Conservation (phyloP, 805 yeast species). For the Teunomyces stri region DNA sequence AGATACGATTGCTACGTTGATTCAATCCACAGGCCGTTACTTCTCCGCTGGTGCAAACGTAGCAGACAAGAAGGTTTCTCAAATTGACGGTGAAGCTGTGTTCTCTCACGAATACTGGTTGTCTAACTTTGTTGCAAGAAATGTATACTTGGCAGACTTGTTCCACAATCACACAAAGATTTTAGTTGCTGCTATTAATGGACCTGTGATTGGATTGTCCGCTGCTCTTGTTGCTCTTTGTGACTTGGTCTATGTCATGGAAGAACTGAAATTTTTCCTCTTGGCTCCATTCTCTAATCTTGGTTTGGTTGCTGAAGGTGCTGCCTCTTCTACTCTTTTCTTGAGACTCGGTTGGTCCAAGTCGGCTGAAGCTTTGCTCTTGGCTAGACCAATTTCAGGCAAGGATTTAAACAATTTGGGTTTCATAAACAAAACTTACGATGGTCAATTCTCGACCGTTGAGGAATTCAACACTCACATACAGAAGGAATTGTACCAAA, state of each 20-base stretch:
- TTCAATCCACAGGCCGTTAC: conserved; percentile 69
- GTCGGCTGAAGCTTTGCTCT: conserved; percentile 69
- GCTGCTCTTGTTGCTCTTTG: conserved; percentile 73
- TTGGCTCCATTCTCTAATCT: conserved; percentile 78
- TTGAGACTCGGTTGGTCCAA: conserved; percentile 68
- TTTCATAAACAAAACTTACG: conserved; percentile 58
- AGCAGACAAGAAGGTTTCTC: conserved; percentile 31
- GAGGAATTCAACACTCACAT: conserved; percentile 45
- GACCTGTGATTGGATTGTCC: conserved; percentile 81
- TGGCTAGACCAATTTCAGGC: conserved; percentile 64
- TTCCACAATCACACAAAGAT: conserved; percentile 71
- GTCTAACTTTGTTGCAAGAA: conserved; percentile 63
- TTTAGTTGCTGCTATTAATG: conserved; percentile 72
- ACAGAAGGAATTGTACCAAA: conserved; percentile 28
- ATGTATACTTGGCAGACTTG: conserved; percentile 63
- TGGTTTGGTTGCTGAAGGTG: conserved; percentile 84
- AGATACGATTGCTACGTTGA: conserved; percentile 59
- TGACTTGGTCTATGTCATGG: conserved; percentile 71
- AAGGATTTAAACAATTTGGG: conserved; percentile 57
- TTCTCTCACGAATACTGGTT: conserved; percentile 48
- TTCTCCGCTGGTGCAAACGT: conserved; percentile 88
- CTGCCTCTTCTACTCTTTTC: conserved; percentile 64
- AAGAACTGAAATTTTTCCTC: conserved; percentile 53
- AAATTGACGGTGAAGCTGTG: conserved; percentile 28
- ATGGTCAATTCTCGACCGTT: conserved; percentile 30